Conservation (phyloP, 2,329 filamentous ascomycete species). For the Claviceps africana region DNA sequence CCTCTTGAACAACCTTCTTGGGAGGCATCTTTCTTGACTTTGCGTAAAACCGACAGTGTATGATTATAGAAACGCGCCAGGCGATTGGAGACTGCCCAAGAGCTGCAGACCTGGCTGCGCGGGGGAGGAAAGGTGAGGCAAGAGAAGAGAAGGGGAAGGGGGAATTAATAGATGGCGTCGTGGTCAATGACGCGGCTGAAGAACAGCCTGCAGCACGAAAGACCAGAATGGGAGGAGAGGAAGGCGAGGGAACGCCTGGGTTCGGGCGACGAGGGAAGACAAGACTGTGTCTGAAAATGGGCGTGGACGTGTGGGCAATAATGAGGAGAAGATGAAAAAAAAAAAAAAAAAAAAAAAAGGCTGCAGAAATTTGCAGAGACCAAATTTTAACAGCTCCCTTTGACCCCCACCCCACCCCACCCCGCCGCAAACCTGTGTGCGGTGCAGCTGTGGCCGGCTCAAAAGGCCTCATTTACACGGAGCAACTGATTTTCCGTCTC, state of each 20-base stretch:
- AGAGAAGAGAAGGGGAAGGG: conserved; percentile 39
- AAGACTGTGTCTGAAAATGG: neutral
- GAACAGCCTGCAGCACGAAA: conserved; percentile 24
- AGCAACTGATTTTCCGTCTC: conserved; percentile 1
- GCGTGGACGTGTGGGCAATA: neutral
- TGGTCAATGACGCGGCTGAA: conserved; percentile 27
- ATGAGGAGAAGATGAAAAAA: conserved; percentile 9
- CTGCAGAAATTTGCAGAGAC: conserved; percentile 11
- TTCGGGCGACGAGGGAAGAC: conserved; percentile 12
- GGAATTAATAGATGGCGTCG: conserved; percentile 26
- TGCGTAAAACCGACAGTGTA: conserved; percentile 42
- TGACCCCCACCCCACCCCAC: conserved; percentile 8
- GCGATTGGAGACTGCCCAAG: conserved; percentile 33
- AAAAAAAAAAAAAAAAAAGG: too few relatives aligned
- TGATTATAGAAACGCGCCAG: conserved; percentile 36
- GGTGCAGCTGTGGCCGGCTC: neutral
- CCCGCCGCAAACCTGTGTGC: neutral
- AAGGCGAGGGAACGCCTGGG: conserved; percentile 12
- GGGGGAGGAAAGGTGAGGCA: conserved; percentile 31
- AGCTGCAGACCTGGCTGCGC: conserved; percentile 57
- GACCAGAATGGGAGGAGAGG: neutral
- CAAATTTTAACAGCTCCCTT: conserved; percentile 15
- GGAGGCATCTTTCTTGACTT: conserved; percentile 72
- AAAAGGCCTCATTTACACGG: neutral
- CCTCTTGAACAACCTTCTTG: conserved; percentile 82